Base-by-base conservation (phyloP, 768 basidiomycete genomes). In the Crassisporium funariophilum region DNA sequence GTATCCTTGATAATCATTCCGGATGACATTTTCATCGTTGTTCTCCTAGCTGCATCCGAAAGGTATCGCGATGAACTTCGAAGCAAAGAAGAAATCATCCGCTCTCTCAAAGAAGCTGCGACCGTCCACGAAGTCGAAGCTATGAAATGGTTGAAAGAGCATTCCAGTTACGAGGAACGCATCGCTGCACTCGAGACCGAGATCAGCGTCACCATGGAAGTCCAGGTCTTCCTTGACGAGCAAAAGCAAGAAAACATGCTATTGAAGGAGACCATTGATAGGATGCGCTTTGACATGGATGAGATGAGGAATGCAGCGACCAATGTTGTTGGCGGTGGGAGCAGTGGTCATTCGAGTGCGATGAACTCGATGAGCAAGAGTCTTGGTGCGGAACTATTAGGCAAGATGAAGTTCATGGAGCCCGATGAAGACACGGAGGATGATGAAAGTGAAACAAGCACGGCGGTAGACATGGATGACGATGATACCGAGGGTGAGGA, bases 231-330 rank as follows among this genome's bases (percentile, higher is more conserved):
- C 49, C 77, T 97, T 27, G 91, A 95, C 49, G 86, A 88, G 56
- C 95, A 98, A 73, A 97, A 97, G 71, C 90, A 92, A 58, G 91
- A 95, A 74, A 98, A 97, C 59, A 62, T 95, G 54, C 68, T 91
- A 60, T 75, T 98, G 50, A 95, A 95, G 62, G 95, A 98, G 74
- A 97, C 94, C 2, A 98, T 98, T 55, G 94, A 97, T 62, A 79
- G 93, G 37, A 86, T 97, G 81, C 78, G 91, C 23, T 95, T 87
- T 54, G 95, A 98, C 58, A 82, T 98, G 77, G 94, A 98, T 56
- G 92, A 95, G 67, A 81, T 95, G 75, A 77, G 92, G 31, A 81
- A 70, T 42, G 70, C 73, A 4, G 62, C 68, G 29, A 66, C 58
- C 22, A 63, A 66, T 31, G 67, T 66, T 16, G 63, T 60, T 31